Conservation (phyloP, 345 rosid genomes). For the Aurinia saxatilis region DNA sequence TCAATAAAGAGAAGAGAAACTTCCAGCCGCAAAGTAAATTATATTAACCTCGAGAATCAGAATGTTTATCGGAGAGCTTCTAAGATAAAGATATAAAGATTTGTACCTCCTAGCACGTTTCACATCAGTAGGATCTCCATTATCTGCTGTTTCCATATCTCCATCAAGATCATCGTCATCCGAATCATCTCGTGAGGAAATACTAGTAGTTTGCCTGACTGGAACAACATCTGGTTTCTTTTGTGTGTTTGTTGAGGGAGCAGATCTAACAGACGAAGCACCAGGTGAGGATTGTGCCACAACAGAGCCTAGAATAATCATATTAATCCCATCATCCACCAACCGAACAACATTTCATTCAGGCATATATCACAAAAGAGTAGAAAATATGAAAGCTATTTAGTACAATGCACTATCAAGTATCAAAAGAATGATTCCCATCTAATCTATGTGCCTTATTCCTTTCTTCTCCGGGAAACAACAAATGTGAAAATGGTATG, state of each 20-base stretch:
- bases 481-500: background rate
- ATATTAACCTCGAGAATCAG: constrained; percentile 26
- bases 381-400: no score
- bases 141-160: constrained; percentile 62
- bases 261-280: constrained; percentile 19
- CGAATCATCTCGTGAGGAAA: constrained; percentile 87
- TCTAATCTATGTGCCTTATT: background rate
- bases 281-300: constrained; percentile 21
- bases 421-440: constrained; percentile 1
- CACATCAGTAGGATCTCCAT: constrained; percentile 47
- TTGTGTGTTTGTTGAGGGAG: constrained; percentile 31
- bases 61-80: background rate
- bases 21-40: background rate
- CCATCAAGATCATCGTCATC: constrained; percentile 88
- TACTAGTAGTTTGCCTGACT: constrained; percentile 67
- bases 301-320: constrained; percentile 11
- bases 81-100: background rate
- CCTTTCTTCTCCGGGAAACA: background rate
- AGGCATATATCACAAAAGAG: background rate
- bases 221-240: constrained; percentile 37
- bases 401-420: background rate
- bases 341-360: background rate
- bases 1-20: background rate
- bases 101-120: constrained; percentile 71
- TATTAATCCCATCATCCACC: background rate